Evolutionary conservation across 2,329 filamentous ascomycete species (phyloP), one percentile per base, ranked within the genome.

Genomic region (Fusarium sp.): DNA sequence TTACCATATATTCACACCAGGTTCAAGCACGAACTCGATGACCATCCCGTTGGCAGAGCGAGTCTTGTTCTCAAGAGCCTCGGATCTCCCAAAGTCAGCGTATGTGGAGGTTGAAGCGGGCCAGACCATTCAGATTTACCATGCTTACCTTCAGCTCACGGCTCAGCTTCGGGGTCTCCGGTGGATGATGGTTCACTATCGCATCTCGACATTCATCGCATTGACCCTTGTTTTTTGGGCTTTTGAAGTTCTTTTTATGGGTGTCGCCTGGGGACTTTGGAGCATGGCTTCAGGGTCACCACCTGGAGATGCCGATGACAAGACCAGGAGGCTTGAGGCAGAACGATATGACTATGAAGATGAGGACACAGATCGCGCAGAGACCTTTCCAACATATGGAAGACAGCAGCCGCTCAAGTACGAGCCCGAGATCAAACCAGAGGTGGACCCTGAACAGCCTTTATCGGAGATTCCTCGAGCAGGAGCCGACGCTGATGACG

Each of bases 101-200:
- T 84, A 87, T 39, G 78, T 91, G 1, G 94, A 97, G 78, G 82
- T 97, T 3, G 90, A 95, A 74, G 91, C 91, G 26, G 88, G 89
- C 9, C 87, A 90, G 74, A 85, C 85, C 8, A 87, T 98, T 78
- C 94, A 97, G 81, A 89, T 97, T 11, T 98, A 98, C 81, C 85
- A 85, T 26, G 91, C 89, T 8, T 84, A 83, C 20, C 87, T 97
- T 39, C 88, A 87, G 6, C 90, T 98, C 71, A 90, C 89, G 34
- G 95, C 96, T 9, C 88, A 90, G 60, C 90, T 98, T 73, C 87
- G 88, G 17, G 96, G 96, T 0, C 81, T 98, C 69, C 86, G 93
- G 55, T 96, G 93, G 90, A 78, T 95, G 62, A 97, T 99, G 93
- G 96, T 96, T 78, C 91, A 94, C 70, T 92, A 96, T 83, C 90